Evolutionary conservation across 345 rosid species (phyloP), one percentile per base, ranked within the genome.

Genomic region (Eucalyptus brandiana): DNA sequence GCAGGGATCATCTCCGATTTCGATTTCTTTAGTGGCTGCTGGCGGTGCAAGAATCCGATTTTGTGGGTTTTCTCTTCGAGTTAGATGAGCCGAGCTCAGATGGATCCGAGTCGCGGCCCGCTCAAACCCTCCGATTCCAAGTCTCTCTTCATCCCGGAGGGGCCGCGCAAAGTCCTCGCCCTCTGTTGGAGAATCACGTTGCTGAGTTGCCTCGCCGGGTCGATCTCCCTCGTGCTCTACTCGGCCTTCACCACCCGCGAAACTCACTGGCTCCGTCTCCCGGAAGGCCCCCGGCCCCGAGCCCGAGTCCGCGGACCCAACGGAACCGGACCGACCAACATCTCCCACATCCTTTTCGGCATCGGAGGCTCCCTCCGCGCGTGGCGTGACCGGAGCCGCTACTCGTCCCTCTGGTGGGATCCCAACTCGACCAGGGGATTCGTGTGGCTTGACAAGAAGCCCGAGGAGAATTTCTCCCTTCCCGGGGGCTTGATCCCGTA

Each of bases 291-390:
- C 92, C 88, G 69, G 45, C 8, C 47, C 28, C 28, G 83, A 3
- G 47, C 83, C 47, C 47, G 47, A 21, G 42, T 18, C 24, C 8
- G 47, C 15, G 83, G 83, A 76, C 47, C 83, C 28, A 28, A 76
- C 45, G 47, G 83, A 2, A 14, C 47, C 47, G 83, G 47, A 2
- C 83, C 47, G 30, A 93, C 96, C 60, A 96, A 94, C 91, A 90
- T 96, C 92, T 95, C 97, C 87, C 98, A 97, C 89, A 37, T 97
- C 88, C 88, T 94, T 30, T 96, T 97, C 91, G 93, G 95, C 65
- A 92, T 97, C 88, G 95, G 95, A 47, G 97, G 95, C 51, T 92
- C 97, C 11, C 89, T 93, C 42, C 89, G 90, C 80, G 93, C 97
- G 86, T 97, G 98, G 98, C 90, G 86, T 37, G 91, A 93, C 47